These are phyloP conservation scores for Suillus alpinus DNA, from an alignment of 768 basidiomycete species.

Conservation along the genomic window DNA sequence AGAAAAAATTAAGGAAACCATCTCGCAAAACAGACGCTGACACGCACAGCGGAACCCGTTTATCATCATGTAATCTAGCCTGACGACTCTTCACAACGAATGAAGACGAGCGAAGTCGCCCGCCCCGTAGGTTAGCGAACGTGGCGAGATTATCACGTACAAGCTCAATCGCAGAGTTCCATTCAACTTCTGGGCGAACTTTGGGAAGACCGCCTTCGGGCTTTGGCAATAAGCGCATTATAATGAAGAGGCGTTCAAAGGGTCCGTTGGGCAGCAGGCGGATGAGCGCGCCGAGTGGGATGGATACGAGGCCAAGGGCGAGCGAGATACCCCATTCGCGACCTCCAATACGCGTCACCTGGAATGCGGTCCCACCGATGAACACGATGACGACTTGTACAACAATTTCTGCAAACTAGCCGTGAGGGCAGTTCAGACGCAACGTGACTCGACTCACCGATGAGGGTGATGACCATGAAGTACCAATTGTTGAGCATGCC, in stretches of 20 bases:
- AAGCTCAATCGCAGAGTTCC: conserved; percentile 77
- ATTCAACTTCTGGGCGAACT: conserved; percentile 54
- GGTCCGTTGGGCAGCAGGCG: conserved; percentile 80
- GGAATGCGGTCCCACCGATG: conserved; percentile 88
- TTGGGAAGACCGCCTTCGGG: conserved; percentile 62
- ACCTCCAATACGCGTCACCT: conserved; percentile 74
- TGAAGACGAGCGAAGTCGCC: conserved; percentile 80
- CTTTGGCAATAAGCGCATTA: conserved; percentile 57
- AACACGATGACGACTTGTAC: conserved; percentile 88
- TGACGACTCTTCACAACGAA: conserved; percentile 81
- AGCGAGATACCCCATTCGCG: conserved; percentile 94
- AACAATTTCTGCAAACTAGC: conserved; percentile 62
- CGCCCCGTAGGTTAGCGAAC: conserved; percentile 84
- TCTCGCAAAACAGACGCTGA: conserved; percentile 16
- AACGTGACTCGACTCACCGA: conserved; percentile 54
- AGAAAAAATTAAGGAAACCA: conserved; percentile 29
- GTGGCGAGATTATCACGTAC: conserved; percentile 85
- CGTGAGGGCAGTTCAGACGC: conserved; percentile 4
- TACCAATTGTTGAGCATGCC: conserved; percentile 78
- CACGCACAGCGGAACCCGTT: conserved; percentile 46
- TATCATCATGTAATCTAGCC: conserved; percentile 51
- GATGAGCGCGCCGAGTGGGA: conserved; percentile 83
- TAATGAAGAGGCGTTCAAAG: conserved; percentile 61
- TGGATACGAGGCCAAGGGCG: conserved; percentile 80
- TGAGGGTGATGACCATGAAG: conserved; percentile 78